These are phyloP conservation scores for Ramularia endophylla DNA, from an alignment of 2,329 filamentous ascomycete species.

Conservation along the genomic window DNA sequence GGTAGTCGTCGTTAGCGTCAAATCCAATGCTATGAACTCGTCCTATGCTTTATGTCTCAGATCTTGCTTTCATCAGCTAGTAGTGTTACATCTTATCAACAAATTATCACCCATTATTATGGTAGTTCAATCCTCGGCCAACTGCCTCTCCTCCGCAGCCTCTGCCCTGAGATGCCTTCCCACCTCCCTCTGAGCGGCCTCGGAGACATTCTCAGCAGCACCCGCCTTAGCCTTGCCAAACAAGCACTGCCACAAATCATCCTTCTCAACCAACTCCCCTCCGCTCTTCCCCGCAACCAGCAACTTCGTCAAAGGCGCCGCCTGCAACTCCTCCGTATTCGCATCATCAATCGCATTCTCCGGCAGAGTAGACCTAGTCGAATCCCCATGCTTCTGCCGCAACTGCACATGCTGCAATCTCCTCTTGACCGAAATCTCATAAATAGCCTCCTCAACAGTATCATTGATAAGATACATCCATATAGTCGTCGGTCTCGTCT, in stretches of 20 bases:
- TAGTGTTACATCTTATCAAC: too few species aligned
- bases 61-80: too few species aligned
- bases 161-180: conserved; percentile 48
- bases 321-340: conserved; percentile 76
- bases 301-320: conserved; percentile 62
- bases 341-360: conserved; percentile 69
- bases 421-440: conserved; percentile 74
- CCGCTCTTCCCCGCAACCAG: conserved; percentile 64
- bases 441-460: conserved; percentile 88
- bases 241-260: conserved; percentile 82
- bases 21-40: too few species aligned
- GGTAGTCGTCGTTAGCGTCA: too few species aligned
- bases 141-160: conserved; percentile 43
- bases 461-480: conserved; percentile 92
- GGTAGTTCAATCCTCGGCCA: too few species aligned
- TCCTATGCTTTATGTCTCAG: too few species aligned
- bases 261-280: conserved; percentile 72
- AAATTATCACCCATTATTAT: too few species aligned
- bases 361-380: too few species aligned
- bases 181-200: conserved; percentile 37
- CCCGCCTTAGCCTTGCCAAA: conserved; percentile 54
- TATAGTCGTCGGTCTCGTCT: conserved; percentile 79
- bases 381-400: conserved; percentile 21
- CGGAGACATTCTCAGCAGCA: conserved; percentile 10
- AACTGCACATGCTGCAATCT: conserved; percentile 68